Evolutionary conservation across 176 grass and related monocot species (phyloP).

Genomic region (Guadua angustifolia): DNA sequence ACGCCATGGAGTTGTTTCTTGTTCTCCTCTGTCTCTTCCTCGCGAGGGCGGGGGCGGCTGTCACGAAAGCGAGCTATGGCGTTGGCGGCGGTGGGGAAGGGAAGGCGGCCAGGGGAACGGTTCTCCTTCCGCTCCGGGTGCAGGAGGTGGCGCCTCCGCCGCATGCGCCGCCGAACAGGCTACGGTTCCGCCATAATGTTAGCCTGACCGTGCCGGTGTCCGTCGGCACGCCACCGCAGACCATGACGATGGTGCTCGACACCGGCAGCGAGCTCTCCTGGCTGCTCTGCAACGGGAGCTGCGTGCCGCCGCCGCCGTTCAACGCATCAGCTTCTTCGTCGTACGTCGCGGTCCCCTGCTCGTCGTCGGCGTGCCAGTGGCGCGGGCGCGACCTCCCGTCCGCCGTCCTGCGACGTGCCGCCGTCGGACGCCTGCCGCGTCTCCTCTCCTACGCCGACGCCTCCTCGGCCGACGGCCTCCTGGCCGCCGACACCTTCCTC

Average conservation of each 20-base stretch:
- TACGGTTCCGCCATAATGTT: constrained; percentile 70
- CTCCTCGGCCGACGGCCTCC: constrained; percentile 63
- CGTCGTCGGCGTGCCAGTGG: constrained; percentile 59
- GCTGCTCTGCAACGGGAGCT: constrained; percentile 69
- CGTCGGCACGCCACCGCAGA: constrained; percentile 71
- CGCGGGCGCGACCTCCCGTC: constrained; percentile 68
- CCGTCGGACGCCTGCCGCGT: constrained; percentile 57
- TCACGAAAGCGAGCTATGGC: neutral
- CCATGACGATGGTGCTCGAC: constrained; percentile 84
- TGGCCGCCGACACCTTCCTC: constrained; percentile 66
- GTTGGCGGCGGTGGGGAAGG: constrained; percentile 9
- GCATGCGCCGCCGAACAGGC: constrained; percentile 39
- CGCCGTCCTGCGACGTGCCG: constrained; percentile 55
- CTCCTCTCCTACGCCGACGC: constrained; percentile 80
- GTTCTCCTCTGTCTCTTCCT: constrained; percentile 31
- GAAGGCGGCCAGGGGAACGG: neutral
- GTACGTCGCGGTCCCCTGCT: constrained; percentile 56
- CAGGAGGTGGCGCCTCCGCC: constrained; percentile 39
- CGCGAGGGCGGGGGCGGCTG: neutral
- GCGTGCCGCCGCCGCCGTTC: constrained; percentile 36
- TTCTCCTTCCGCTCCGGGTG: constrained; percentile 44
- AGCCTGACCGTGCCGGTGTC: constrained; percentile 66
- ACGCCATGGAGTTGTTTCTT: constrained; percentile 28
- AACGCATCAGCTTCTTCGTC: constrained; percentile 48
- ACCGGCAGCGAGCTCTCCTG: constrained; percentile 92